These are phyloP conservation scores for Pilasporangium apinafurcum DNA, from an alignment of 352 stramenopile species.

Conservation along the genomic window DNA sequence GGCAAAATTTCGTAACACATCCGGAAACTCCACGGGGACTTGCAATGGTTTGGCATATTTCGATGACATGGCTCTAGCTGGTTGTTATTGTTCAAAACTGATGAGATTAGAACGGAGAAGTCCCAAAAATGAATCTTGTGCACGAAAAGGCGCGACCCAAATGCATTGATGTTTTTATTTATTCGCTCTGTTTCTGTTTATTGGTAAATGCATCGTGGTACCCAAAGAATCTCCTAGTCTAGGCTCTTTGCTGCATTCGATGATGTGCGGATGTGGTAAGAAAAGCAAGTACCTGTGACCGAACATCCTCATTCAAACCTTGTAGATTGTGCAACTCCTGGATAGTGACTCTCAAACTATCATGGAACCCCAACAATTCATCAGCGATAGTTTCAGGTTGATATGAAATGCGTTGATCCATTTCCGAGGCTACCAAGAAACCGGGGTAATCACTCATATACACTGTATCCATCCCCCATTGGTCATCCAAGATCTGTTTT, in stretches of 20 bases:
- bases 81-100: slow-evolving; percentile 1
- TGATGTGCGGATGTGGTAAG: no score
- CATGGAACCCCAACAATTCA: slow-evolving; percentile 7
- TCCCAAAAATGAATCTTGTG: no score
- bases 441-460: slow-evolving; percentile 19
- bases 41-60: slow-evolving; percentile 82
- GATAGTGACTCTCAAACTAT: slow-evolving; percentile 1
- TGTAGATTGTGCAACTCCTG: slow-evolving; percentile 6
- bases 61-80: slow-evolving; percentile 49
- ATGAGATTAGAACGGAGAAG: no score
- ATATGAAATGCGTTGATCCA: slow-evolving; percentile 14
- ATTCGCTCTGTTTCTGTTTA: no score
- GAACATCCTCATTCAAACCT: slow-evolving; percentile 6
- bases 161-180: no score
- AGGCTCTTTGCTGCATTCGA: no score
- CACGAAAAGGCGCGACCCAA: no score
- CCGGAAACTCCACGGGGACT: slow-evolving; percentile 63
- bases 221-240: no score
- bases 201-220: no score
- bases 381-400: slow-evolving; percentile 7
- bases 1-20: slow-evolving; percentile 68
- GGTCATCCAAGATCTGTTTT: slow-evolving; percentile 21
- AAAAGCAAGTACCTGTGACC: slow-evolving; percentile 10
- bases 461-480: slow-evolving; percentile 17
- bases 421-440: slow-evolving; percentile 13